phyloP scores from a whole-genome alignment of 1,139 yeast species.

The Pneumocystis wakefieldiae region DNA sequence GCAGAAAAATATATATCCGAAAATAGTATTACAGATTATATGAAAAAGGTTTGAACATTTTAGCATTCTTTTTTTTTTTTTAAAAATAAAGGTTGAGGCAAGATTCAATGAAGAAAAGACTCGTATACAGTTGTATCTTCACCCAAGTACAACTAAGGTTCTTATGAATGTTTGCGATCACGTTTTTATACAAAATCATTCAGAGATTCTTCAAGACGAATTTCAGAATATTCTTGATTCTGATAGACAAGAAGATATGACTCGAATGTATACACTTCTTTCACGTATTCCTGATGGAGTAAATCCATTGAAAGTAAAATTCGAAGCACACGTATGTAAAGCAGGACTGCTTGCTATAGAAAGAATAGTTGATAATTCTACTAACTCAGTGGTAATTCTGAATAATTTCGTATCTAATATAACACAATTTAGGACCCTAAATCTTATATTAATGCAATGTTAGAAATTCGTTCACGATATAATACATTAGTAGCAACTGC shows the following conservation, averaged over 20 bases:
- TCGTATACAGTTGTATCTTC: constrained; percentile 63
- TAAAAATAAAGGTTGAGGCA: constrained; percentile 28
- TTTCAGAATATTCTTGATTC: constrained; percentile 59
- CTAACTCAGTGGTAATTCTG: constrained; percentile 22
- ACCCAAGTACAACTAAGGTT: constrained; percentile 70
- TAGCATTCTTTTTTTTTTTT: not conserved
- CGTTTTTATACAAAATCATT: constrained; percentile 66
- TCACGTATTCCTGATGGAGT: constrained; percentile 61
- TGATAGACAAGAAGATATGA: constrained; percentile 61
- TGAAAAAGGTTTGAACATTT: constrained; percentile 47
- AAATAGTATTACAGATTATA: constrained; percentile 79
- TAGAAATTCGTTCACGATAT: constrained; percentile 54
- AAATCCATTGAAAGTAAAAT: constrained; percentile 58
- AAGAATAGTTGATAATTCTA: constrained; percentile 39
- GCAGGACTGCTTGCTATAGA: constrained; percentile 60
- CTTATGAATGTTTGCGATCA: constrained; percentile 61
- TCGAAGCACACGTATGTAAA: constrained; percentile 57
- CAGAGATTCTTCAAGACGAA: constrained; percentile 61
- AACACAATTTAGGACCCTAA: constrained; percentile 45
- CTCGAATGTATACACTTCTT: constrained; percentile 62
- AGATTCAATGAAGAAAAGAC: constrained; percentile 71
- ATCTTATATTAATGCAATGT: constrained; percentile 61
- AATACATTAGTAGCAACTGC: constrained; percentile 52
- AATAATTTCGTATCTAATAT: constrained; percentile 11
- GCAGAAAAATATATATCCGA: constrained; percentile 49